Evolutionary conservation across 2,329 filamentous ascomycete species (phyloP), one percentile per base, ranked within the genome.

Genomic region (Fusarium tuaranense): DNA sequence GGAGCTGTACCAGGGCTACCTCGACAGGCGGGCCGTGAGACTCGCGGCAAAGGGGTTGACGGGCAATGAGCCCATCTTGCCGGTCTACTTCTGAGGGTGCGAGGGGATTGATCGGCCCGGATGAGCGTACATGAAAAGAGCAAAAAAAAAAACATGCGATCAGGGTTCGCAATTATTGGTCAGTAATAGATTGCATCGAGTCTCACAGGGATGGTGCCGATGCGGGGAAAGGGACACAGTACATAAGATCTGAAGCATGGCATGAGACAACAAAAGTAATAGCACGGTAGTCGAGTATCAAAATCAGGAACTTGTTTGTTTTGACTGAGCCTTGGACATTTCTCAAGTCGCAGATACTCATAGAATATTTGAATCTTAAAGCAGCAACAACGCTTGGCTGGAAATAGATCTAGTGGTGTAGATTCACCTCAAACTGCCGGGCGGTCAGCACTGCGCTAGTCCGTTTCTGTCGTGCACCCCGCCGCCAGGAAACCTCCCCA

Each of bases 371-470:
- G 12, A 14, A 18, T 1, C 27, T 55, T 55, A 32, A 55, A 55
- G 48, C 48, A 13, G 53, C 32, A 27, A 9, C 20, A 13, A 18
- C 53, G 32, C 53, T 58, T 58, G 5, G 32, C 53, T 58, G 14
- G 27, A 55, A 55, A 55, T 55, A 55, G 48, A 55, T 55, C 27
- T 55, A 32, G 48, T 20, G 27, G 12, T 14, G n/a, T 16, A 32
- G 34, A 79, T 78, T 76, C 80, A 78, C 76, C 75, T 18, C 2
- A 32, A 79, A 78, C 68, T 83, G 81, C 81, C 81, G 78, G 80
- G 82, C 82, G 82, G 82, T 84, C 80, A 83, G 51, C 1, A 12
- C 1, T 2, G 7, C 63, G 70, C 78, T 81, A 81, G 63, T 46
- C 77, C 73, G 46, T 7, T 72, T 74, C 46, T 16, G 65, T 34